A percentile compares a stretch with the other conserved stretches of the same genome.
Evolutionary conservation across 108 stramenopile species (phyloP).

Genomic region (Fragilariopsis cylindrus): DNA sequence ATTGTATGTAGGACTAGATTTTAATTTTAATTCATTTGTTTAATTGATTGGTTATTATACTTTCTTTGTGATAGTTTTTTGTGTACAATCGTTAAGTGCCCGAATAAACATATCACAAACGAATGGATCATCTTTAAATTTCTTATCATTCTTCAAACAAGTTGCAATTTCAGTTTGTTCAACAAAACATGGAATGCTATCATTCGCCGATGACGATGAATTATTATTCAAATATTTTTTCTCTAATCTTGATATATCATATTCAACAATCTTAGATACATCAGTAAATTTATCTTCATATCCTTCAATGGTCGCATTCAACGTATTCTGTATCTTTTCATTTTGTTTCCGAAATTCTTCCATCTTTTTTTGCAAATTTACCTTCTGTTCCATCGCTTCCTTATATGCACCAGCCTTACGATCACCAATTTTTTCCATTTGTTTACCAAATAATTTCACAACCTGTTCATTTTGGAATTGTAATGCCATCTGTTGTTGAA

Average conservation of each 20-base stretch:
- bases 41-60: not conserved
- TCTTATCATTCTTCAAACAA: constrained; percentile 20
- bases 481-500: constrained; percentile 32
- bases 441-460: constrained; percentile 41
- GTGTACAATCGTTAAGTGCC: constrained; percentile 27
- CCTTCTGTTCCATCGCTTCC: constrained; percentile 23
- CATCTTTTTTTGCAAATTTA: constrained; percentile 19
- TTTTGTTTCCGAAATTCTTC: constrained; percentile 31
- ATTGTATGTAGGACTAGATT: too few relatives aligned
- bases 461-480: constrained; percentile 43
- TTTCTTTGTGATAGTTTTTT: constrained; percentile 25
- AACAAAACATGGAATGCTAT: constrained; percentile 29
- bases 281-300: constrained; percentile 37
- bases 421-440: constrained; percentile 40
- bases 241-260: constrained; percentile 32
- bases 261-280: constrained; percentile 27
- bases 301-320: constrained; percentile 27
- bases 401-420: constrained; percentile 22
- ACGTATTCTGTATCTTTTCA: constrained; percentile 18
- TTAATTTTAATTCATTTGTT: not conserved
- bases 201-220: constrained; percentile 3
- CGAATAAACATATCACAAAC: constrained; percentile 28
- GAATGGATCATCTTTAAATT: constrained; percentile 17
- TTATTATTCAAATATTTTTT: constrained; percentile 19
- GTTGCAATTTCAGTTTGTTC: constrained; percentile 27